phyloP scores from a whole-genome alignment of 805 yeast species.

The Lipomyces yamadae region DNA sequence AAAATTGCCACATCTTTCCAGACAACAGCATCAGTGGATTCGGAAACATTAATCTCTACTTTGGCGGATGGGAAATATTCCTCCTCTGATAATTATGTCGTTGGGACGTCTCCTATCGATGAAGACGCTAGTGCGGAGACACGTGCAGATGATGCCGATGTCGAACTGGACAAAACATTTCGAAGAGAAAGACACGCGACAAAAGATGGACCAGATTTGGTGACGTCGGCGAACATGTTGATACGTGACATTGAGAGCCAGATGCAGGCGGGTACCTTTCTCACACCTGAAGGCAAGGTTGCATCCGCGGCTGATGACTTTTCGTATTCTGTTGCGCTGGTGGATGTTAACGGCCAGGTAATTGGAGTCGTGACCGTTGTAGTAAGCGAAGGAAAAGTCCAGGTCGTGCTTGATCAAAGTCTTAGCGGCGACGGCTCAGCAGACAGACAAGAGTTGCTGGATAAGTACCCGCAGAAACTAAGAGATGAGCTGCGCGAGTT shows the following conservation, averaged over 20 bases:
- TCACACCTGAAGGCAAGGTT: conserved; percentile 28
- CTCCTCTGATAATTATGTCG: not conserved
- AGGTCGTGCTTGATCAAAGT: conserved; percentile 25
- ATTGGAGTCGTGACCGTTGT: conserved; percentile 30
- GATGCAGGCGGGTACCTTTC: conserved; percentile 30
- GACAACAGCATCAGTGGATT: not conserved
- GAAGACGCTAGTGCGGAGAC: not conserved
- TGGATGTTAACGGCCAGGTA: conserved; percentile 24
- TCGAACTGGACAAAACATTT: not conserved
- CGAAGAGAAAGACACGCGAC: not conserved
- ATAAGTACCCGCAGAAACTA: conserved; percentile 21
- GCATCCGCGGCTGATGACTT: conserved; percentile 30
- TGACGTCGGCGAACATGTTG: conserved; percentile 28
- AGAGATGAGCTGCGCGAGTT: conserved; percentile 30
- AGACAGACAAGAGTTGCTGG: conserved; percentile 11
- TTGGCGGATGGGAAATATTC: not conserved
- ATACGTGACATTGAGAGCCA: conserved; percentile 28
- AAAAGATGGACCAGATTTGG: conserved; percentile 20
- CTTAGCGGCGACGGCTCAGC: not conserved
- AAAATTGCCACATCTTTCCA: not conserved
- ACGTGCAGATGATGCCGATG: not conserved
- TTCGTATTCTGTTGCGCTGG: conserved; percentile 30
- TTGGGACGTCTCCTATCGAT: not conserved
- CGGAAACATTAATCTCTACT: not conserved
- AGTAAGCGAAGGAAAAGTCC: conserved; percentile 24